Base-by-base conservation (phyloP, 352 stramenopile genomes). In the Phytophthora boehmeriae region DNA sequence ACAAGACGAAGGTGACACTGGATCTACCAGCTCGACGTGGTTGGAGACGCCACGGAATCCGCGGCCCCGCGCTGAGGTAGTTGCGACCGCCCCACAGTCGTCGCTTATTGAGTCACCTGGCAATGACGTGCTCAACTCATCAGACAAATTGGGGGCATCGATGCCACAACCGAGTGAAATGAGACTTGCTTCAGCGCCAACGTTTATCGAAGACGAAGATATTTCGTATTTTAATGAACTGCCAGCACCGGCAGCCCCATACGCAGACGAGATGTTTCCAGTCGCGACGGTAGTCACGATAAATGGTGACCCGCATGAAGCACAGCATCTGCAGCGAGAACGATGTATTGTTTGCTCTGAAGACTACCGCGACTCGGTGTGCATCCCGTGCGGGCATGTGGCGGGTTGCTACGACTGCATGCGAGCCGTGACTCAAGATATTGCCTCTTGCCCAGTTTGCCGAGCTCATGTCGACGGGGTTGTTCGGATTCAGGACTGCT, bases 381-480 rank as follows among this genome's bases (percentile, higher is more conserved):
- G 78, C 53, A 78, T 90, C 20, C 80, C 80, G 14, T 90, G 78
- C 23, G 78, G 80, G 1, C 80, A 90, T 54, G 65, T 86, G 34
- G 75, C 78, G 4, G 75, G 74, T n/a, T 90, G 80, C 64, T 71
- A 73, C 47, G 36, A 55, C 8, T 88, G 80, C 42, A 81, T 88
- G 48, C 30, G 54, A 44, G 45, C 44, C 5, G 66, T 81, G 20
- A 79, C 68, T 19, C 57, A 66, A 1, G 54, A 65, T 30, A 60
- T 39, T 8, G 57, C 52, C 17, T 66, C 48, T 34, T 90, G 80
- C 47, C 78, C 78, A 23, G 80, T 88, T 23, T 90, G 80, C 45
- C 78, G 78, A 38, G 46, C 68, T 17, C 61, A 73, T 43, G 68
- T 86, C 6, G 57, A 73, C 28, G 49, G 67, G 14, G 63, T 89